A percentile compares a stretch with the other conserved stretches of the same genome.
Evolutionary conservation across 306 rosid species (phyloP).

Genomic region (Quercus ilex): DNA sequence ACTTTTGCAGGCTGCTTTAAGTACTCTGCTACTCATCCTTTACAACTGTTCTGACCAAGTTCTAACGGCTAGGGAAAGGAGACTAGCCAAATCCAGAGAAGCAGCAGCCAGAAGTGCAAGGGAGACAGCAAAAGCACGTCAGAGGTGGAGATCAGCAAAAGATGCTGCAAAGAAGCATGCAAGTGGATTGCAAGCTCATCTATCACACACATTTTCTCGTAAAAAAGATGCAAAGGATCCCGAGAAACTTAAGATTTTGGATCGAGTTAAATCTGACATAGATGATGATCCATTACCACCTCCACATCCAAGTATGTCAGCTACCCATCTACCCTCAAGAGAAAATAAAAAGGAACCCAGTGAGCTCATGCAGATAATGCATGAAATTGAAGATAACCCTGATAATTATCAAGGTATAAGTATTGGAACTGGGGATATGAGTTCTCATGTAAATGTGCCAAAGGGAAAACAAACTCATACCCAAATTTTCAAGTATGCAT

Average conservation of each 20-base stretch:
- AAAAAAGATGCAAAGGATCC: slow-evolving; percentile 34
- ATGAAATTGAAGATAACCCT: slow-evolving; percentile 62
- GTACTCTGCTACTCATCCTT: slow-evolving; percentile 83
- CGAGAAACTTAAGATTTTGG: slow-evolving; percentile 52
- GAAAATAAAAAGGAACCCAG: slow-evolving; percentile 39
- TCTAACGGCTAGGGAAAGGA: slow-evolving; percentile 81
- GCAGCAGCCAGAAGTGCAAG: slow-evolving; percentile 88
- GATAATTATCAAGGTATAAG: slow-evolving; percentile 37
- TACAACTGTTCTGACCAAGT: slow-evolving; percentile 98
- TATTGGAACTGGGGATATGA: slow-evolving; percentile 35
- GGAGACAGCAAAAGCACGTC: slow-evolving; percentile 68
- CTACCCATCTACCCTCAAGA: slow-evolving; percentile 31
- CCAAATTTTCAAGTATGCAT: slow-evolving; percentile 83
- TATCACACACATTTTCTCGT: slow-evolving; percentile 62
- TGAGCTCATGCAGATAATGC: slow-evolving; percentile 43
- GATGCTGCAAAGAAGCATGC: slow-evolving; percentile 80
- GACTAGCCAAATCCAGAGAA: slow-evolving; percentile 78
- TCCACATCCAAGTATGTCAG: slow-evolving; percentile 36
- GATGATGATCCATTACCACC: slow-evolving; percentile 33
- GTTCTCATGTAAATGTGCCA: slow-evolving; percentile 25
- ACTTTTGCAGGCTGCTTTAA: slow-evolving; percentile 88
- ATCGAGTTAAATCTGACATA: slow-evolving; percentile 33
- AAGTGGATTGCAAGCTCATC: slow-evolving; percentile 76
- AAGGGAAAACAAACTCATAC: slow-evolving; percentile 63
- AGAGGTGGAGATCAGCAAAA: slow-evolving; percentile 79